Base-by-base conservation (phyloP, 768 basidiomycete species). In the Termitomyces sp. region DNA sequence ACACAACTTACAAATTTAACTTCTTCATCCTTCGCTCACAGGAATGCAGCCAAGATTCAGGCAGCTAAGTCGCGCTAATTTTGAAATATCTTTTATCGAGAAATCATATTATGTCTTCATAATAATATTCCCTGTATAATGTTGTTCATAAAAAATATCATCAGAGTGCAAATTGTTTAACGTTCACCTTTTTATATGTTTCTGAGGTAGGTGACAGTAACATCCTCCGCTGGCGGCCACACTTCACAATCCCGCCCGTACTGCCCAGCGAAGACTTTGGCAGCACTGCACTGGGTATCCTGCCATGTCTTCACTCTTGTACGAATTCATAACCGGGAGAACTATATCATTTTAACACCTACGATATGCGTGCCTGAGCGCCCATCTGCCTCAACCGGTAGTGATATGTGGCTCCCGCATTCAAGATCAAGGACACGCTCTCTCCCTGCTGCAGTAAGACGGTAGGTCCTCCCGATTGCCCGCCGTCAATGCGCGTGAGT, bases 401-500 rank as follows among this genome's bases (percentile, higher is more conserved):
- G 54, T 73, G 72, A 67, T 83, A 83, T 42, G 70, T 71, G 45
- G 69, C 60, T 39, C 81, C 81, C 26, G 82, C 79, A 55, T 74
- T 74, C 49, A 82, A 72, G 41, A 82, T 76, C 60, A 82, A 67
- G 33, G 78, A 76, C 22, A 80, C 67, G 60, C 65, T 72, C 48
- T 81, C 79, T 49, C 75, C 67, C 16, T 68, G 64, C 45, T 72
- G 75, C 18, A 82, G 67, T 51, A 74, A 64, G 48, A 80, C 69
- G 48, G 69, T 69, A 15, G 75, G 68, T 13, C 73, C 74, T 47
- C 56, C 60, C 26, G 62, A 62, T 58, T 60, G 58, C 53, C 65
- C 63, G 52, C 68, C 67, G 26, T 68, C 71, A 24, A 66, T 68
- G 31, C 69, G 69, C 34, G 69, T 67, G 31, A 75, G 68, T 60